Evolutionary conservation across 768 basidiomycete species (phyloP), one percentile per base, ranked within the genome.

Genomic region (Exsudoporus frostii): DNA sequence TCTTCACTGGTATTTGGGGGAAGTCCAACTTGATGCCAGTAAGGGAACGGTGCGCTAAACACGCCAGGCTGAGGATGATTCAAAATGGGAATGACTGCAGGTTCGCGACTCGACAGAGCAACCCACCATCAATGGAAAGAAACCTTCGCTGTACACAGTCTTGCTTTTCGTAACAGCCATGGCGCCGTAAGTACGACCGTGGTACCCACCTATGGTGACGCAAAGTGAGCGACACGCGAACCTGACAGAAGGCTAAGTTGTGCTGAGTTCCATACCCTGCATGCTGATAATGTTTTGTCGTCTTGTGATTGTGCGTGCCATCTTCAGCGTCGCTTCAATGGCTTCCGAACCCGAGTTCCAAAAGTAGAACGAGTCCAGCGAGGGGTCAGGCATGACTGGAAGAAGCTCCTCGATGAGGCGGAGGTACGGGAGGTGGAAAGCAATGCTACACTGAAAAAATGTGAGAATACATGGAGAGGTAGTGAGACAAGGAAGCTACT

Each of bases 271-370:
- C 61, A 19, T 42, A 75, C 91, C 95, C 72, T 96, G 93, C 87
- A 98, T 91, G 54, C 81, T 75, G 49, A 98, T 92, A 54, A 98
- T 81, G 66, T 96, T 93, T 67, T 92, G 92, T 57, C 81, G 78
- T 29, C 86, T 84, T 1, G 95, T 98, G 32, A 85, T 74, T 24
- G 69, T 65, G 32, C 95, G 82, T 4, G 90, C 88, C 74, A 98
- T 84, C 74, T 97, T 98, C 57, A 98, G 71, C 3, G 92, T 79
- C 1, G 85, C 91, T 71, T 97, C 95, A 40, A 93, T 80, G 1
- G 94, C 96, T 70, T 98, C 96, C 1, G 92, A 86, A 3, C 96
- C 96, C 2, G 93, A 95, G 75, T 92, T 98, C 89, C 90, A 92
- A 73, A 97, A 92, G 81, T 94, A 97, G 79, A 98, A 98, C 24